Evolutionary conservation across 1,284 basidiomycete species (phyloP), one percentile per base, ranked within the genome.

Genomic region (Singerocomus rubriflavus): DNA sequence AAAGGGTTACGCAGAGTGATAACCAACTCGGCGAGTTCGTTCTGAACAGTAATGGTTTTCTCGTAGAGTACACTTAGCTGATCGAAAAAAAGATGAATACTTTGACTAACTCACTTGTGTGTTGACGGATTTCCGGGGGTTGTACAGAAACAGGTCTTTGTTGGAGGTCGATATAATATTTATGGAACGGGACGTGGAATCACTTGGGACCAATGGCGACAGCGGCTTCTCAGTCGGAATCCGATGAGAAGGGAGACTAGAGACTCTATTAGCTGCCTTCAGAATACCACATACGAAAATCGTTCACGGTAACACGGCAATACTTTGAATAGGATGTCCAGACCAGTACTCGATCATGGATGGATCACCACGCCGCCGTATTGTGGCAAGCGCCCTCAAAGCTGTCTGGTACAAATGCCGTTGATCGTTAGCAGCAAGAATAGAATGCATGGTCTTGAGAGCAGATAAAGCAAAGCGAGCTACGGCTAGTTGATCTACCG

Each of bases 1-100:
- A 90, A 96, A 0, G 93, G 91, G 64, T 99, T 99, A 53, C 85
- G 81, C n/a, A 99, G 71, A 10, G 88, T 88, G 29, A 98, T 77
- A 27, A 85, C 77, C 56, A 98, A 80, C 58, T 96, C 91, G 16
- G 93, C 73, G 4, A 71, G 68, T 68, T 99, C 96, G 56, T 88
- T 88, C 64, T 91, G 88, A 2, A 96, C 88, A 5, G 94, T 78
- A 9, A 88, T 65, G 2, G 78, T 74, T 75, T 82, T 78, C 48
- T 37, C 36, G 50, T 10, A 25, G n/a, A 41, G 42, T 36, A 42
- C 12, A 7, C 41, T 44, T 35, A 56, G 25, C 21, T 46, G 40
- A 10, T 53, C 55, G 38, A 54, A 39, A 26, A 44, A 38, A 14
- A 46, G 7, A 39, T 37, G 44, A 9, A 35, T 8, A 21, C 33